Conservation (phyloP, 2,329 filamentous ascomycete species). For the Colletotrichum zoysiae region DNA sequence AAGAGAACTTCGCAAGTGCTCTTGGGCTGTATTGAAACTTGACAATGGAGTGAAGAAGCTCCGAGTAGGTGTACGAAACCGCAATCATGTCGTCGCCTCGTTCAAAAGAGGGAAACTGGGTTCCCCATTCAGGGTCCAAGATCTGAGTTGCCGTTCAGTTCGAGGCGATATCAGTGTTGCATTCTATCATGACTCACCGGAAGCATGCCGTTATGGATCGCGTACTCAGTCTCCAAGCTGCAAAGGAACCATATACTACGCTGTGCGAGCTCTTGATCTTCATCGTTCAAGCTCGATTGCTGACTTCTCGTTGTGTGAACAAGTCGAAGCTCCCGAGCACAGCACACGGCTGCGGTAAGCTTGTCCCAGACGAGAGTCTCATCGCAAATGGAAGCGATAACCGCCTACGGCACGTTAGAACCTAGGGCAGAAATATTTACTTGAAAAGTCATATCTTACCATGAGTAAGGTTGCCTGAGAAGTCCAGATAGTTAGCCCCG, state of each 20-base stretch:
- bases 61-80: slow-evolving; percentile 29
- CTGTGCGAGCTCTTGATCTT: slow-evolving; percentile 26
- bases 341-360: slow-evolving; percentile 31
- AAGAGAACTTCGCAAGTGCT: slow-evolving; percentile 18
- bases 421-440: background rate
- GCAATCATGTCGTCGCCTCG: slow-evolving; percentile 33
- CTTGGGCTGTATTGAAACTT: slow-evolving; percentile 35
- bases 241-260: slow-evolving; percentile 35
- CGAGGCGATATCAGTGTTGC: background rate
- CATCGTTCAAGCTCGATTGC: slow-evolving; percentile 19
- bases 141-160: slow-evolving; percentile 4
- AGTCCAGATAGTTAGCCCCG: background rate
- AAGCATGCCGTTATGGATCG: slow-evolving; percentile 34
- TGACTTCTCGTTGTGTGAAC: slow-evolving; percentile 27
- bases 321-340: slow-evolving; percentile 33
- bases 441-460: background rate
- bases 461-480: slow-evolving; percentile 8
- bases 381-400: slow-evolving; percentile 28
- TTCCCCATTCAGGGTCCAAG: slow-evolving; percentile 27
- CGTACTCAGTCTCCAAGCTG: slow-evolving; percentile 31
- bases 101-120: slow-evolving; percentile 23
- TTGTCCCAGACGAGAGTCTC: slow-evolving; percentile 25
- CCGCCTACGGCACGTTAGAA: slow-evolving; percentile 14
- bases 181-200: slow-evolving; percentile 12
- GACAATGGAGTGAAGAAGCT: slow-evolving; percentile 27